Percentiles rank a stretch among this genome's conserved stretches.
Evolutionary conservation across 805 yeast genomes (phyloP).

Genomic region (Kluyveromyces wickerhamii): DNA sequence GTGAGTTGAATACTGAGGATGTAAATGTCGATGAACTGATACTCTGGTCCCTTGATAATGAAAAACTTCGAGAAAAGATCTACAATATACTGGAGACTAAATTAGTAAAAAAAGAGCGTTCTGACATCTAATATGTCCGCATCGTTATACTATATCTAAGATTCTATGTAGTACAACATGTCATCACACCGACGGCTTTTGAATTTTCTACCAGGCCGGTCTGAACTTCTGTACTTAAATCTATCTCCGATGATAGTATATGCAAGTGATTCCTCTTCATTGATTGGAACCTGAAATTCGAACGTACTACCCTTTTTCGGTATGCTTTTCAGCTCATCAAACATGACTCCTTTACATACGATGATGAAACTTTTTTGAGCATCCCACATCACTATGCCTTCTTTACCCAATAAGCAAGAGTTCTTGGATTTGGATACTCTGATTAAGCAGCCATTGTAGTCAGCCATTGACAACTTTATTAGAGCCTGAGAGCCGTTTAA

Average conservation of each 20-base stretch:
- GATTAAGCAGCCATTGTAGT: constrained; percentile 68
- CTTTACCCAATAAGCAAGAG: constrained; percentile 46
- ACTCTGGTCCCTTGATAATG: constrained; percentile 13
- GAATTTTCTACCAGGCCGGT: constrained; percentile 78
- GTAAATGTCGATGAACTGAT: constrained; percentile 18
- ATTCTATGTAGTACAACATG: constrained; percentile 27
- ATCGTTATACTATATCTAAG: too few species aligned
- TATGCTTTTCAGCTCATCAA: constrained; percentile 61
- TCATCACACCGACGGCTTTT: constrained; percentile 71
- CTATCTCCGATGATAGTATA: constrained; percentile 76
- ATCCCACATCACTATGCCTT: constrained; percentile 82
- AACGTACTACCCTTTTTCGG: constrained; percentile 65
- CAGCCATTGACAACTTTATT: constrained; percentile 63
- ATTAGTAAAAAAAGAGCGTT: too few species aligned
- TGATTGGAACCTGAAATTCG: constrained; percentile 38
- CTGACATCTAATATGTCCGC: too few species aligned
- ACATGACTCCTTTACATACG: constrained; percentile 30
- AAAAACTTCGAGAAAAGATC: constrained; percentile 14
- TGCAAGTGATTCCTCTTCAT: constrained; percentile 36
- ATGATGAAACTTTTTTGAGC: constrained; percentile 64
- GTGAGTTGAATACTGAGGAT: constrained; percentile 12
- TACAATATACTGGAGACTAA: constrained; percentile 1
- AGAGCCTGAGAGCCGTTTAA: constrained; percentile 32
- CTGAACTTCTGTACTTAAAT: constrained; percentile 64
- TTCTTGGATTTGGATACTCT: constrained; percentile 53